A percentile compares a stretch with the other conserved stretches of the same genome.
phyloP scores from a whole-genome alignment of 2,329 filamentous ascomycete species.

The Teratosphaeria epicoccoides region DNA sequence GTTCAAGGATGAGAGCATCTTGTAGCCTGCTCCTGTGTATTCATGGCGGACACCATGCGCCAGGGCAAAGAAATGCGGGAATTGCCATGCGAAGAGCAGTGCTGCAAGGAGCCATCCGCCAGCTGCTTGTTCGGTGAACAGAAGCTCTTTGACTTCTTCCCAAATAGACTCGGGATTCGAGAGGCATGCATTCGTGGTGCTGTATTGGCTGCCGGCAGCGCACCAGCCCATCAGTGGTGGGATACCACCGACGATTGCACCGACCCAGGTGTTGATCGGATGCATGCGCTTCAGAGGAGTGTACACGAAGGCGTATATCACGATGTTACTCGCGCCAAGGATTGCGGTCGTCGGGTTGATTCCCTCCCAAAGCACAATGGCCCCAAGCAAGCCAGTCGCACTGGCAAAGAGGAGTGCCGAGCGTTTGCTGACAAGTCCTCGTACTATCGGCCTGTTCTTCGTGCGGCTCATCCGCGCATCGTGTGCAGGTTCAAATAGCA shows the following conservation, averaged over 20 bases:
- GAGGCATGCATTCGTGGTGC: slow-evolving; percentile 30
- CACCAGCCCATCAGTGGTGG: slow-evolving; percentile 98
- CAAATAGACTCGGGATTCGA: slow-evolving; percentile 11
- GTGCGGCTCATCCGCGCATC: slow-evolving; percentile 94
- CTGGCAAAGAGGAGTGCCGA: slow-evolving; percentile 70
- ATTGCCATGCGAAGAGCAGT: slow-evolving; percentile 90
- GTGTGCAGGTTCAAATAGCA: slow-evolving; percentile 85
- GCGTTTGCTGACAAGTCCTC: slow-evolving; percentile 61
- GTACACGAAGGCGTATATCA: slow-evolving; percentile 82
- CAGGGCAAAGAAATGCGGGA: slow-evolving; percentile 94
- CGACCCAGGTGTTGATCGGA: slow-evolving; percentile 87
- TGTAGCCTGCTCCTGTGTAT: slow-evolving; percentile 60
- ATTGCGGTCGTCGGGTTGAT: slow-evolving; percentile 90
- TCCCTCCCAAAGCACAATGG: slow-evolving; percentile 68
- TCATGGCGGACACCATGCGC: slow-evolving; percentile 83
- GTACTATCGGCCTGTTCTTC: slow-evolving; percentile 76
- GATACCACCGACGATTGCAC: slow-evolving; percentile 83
- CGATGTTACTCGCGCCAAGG: slow-evolving; percentile 74
- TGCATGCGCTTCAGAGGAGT: slow-evolving; percentile 84
- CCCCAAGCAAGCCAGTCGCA: slow-evolving; percentile 58
- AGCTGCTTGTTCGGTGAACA: slow-evolving; percentile 26
- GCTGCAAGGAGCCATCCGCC: slow-evolving; percentile 85
- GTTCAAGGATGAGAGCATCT: slow-evolving; percentile 77
- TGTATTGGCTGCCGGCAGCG: slow-evolving; percentile 80
- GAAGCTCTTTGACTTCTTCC: slow-evolving; percentile 23